A percentile compares a stretch with the other conserved stretches of the same genome.
Conservation (phyloP, 2,329 filamentous ascomycete genomes). For the Arthrocladium fulminans region DNA sequence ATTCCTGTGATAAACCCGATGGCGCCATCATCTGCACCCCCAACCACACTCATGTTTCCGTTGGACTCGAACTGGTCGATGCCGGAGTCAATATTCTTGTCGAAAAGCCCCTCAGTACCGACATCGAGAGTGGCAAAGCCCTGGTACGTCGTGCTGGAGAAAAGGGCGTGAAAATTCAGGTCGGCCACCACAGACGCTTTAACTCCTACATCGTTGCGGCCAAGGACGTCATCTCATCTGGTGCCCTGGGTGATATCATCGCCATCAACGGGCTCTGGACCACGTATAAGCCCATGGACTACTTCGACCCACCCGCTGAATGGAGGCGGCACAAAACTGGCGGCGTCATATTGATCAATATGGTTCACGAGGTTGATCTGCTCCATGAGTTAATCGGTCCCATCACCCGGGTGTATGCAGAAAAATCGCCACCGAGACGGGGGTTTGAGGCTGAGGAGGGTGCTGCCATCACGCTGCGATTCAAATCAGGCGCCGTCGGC, state of each 20-base stretch:
- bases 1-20: not conserved
- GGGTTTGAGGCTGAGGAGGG: constrained; percentile 9
- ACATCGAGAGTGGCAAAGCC: not conserved
- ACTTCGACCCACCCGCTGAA: constrained; percentile 8
- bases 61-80: constrained; percentile 8
- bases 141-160: constrained; percentile 7
- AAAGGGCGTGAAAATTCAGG: constrained; percentile 7
- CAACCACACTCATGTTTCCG: constrained; percentile 13
- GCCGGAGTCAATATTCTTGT: constrained; percentile 14
- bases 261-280: constrained; percentile 17
- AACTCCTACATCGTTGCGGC: constrained; percentile 13
- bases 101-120: constrained; percentile 15
- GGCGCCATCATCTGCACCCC: constrained; percentile 15
- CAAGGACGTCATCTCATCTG: constrained; percentile 9
- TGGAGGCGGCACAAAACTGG: constrained; percentile 8
- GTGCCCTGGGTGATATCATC: constrained; percentile 9
- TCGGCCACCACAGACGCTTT: constrained; percentile 16
- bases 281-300: constrained; percentile 11
- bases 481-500: constrained; percentile 13
- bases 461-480: constrained; percentile 11
- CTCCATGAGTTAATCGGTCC: constrained; percentile 14
- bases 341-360: constrained; percentile 14
- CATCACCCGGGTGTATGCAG: constrained; percentile 11
- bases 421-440: constrained; percentile 3
- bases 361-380: constrained; percentile 18